Percentiles rank a stretch among this genome's conserved stretches.
Evolutionary conservation across 352 stramenopile species (phyloP).

Genomic region (Globisporangium echinulatum): DNA sequence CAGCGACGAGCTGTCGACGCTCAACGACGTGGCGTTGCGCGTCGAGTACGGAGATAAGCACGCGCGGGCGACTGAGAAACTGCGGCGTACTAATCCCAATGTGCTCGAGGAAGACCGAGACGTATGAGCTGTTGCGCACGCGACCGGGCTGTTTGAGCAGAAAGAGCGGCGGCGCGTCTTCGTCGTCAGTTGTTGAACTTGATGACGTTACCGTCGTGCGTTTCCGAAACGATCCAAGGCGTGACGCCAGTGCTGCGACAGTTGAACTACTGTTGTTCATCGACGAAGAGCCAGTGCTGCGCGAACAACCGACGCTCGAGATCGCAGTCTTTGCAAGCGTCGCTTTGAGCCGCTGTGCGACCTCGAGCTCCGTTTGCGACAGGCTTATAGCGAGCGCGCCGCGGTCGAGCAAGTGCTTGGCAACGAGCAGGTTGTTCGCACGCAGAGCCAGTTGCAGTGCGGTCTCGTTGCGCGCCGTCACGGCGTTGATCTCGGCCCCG

Average conservation of each 20-base stretch:
- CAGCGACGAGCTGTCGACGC: constrained; percentile 69
- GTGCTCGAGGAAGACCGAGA: constrained; percentile 76
- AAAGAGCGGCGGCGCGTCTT: constrained; percentile 47
- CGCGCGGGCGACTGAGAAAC: constrained; percentile 47
- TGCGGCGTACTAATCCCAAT: constrained; percentile 48
- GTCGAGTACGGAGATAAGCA: constrained; percentile 70
- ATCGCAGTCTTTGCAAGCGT: constrained; percentile 52
- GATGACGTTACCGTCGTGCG: not conserved
- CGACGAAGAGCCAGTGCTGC: constrained; percentile 1
- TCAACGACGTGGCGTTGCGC: constrained; percentile 60
- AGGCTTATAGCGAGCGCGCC: constrained; percentile 38
- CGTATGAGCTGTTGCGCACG: constrained; percentile 73
- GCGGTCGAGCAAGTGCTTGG: constrained; percentile 50
- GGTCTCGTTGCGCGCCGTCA: constrained; percentile 39
- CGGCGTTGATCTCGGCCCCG: constrained; percentile 53
- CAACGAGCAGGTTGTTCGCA: constrained; percentile 36
- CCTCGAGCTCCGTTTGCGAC: constrained; percentile 28
- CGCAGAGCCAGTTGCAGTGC: constrained; percentile 53
- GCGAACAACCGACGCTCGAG: constrained; percentile 43
- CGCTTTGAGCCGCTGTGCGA: constrained; percentile 47
- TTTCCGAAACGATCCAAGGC: constrained; percentile 18
- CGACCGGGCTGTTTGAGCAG: constrained; percentile 68
- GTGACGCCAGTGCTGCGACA: constrained; percentile 5
- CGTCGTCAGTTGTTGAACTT: constrained; percentile 1
- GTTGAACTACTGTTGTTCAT: constrained; percentile 5